Conservation (phyloP, 2,329 filamentous ascomycete species). For the Fusarium anguioides region DNA sequence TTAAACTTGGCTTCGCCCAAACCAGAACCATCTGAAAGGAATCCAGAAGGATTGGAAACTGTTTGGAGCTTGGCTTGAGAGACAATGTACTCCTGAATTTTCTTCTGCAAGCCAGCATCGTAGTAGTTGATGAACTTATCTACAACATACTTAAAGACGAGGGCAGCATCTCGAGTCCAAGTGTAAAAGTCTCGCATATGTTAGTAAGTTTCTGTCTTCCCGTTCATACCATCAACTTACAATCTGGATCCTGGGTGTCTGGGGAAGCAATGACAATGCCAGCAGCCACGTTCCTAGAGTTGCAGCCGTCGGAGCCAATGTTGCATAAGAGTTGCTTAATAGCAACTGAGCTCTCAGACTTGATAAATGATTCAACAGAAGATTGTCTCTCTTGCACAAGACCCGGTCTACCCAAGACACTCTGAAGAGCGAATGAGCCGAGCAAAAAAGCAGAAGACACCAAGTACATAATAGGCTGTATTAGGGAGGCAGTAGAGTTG, state of each 20-base stretch:
- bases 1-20: constrained; percentile 81
- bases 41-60: constrained; percentile 76
- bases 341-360: constrained; percentile 63
- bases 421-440: constrained; percentile 63
- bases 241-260: constrained; percentile 64
- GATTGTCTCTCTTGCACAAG: constrained; percentile 55
- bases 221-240: constrained; percentile 54
- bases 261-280: constrained; percentile 70
- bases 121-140: constrained; percentile 72
- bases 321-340: constrained; percentile 66
- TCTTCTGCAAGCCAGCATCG: constrained; percentile 65
- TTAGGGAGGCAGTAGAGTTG: constrained; percentile 46
- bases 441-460: constrained; percentile 62
- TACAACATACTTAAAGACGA: constrained; percentile 75
- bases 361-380: constrained; percentile 64
- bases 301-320: constrained; percentile 66
- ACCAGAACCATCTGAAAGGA: constrained; percentile 61
- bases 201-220: constrained; percentile 5
- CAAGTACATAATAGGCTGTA: constrained; percentile 61
- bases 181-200: constrained; percentile 74
- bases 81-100: constrained; percentile 75
- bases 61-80: constrained; percentile 74
- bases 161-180: constrained; percentile 80
- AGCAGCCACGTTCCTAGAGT: constrained; percentile 58
- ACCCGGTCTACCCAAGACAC: constrained; percentile 60